Evolutionary conservation across 257 asterid genomes (phyloP), one percentile per base, ranked within the genome.

Genomic region (Datura wrightii): DNA sequence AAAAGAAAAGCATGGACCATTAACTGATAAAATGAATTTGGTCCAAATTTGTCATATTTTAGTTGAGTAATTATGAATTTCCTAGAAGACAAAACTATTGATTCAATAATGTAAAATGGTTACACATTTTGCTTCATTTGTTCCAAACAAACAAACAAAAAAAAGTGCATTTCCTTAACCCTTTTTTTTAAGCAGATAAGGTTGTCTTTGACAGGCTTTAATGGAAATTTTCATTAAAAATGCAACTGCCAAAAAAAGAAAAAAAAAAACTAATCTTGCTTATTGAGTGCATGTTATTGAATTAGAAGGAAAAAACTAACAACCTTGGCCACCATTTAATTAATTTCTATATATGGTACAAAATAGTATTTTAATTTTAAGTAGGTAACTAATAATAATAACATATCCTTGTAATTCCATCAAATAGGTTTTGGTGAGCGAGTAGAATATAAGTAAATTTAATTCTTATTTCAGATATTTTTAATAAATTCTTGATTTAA

Each of bases 11-110:
- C 3, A 72, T 19, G 80, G 80, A 1, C 41, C 58, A 72, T 46
- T 46, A 44, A 18, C 55, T 42, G 8, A 24, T 24, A 24, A 24
- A 24, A 71, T 42, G 53, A 71, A 71, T 71, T 5, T n/a, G 56
- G 56, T 10, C 18, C 56, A 50, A 74, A 74, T 74, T 74, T 74
- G 11, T 74, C 60, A 74, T 48, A 5, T 69, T 69, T 69, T 69
- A 74, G 10, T 74, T 74, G 7, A 69, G 8, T 44, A 24, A 4
- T 41, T 41, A 69, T 41, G 34, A 69, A 16, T 14, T 39, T 39
- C 53, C 53, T 16, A 69, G 79, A 69, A 69, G 34, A 69, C 54
- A 71, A 70, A 24, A 71, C 19, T 71, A 42, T 71, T 71, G 79
- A 18, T 71, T 5, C 79, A 71, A 71, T 71, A 71, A 41, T 71